Conservation (phyloP, 441 rosid genomes). For the Lepidium campestre region DNA sequence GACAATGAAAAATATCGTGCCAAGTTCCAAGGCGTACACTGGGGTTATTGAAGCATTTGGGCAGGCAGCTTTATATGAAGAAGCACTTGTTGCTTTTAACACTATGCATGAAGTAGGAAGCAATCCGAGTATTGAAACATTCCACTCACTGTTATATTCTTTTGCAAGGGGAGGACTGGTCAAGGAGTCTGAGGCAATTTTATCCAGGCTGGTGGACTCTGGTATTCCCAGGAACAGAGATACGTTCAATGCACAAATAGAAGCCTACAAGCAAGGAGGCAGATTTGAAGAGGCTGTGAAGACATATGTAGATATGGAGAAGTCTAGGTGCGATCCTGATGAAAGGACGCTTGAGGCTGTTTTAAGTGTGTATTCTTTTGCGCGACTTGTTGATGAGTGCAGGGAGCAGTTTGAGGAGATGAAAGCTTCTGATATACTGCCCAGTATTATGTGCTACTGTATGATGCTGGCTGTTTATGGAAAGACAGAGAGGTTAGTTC, state of each 20-base stretch:
- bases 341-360: conserved; percentile 92
- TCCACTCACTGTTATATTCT: conserved; percentile 64
- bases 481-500: conserved; percentile 65
- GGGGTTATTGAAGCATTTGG: conserved; percentile 92
- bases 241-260: conserved; percentile 82
- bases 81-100: conserved; percentile 80
- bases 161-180: conserved; percentile 87
- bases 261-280: conserved; percentile 88
- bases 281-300: conserved; percentile 89
- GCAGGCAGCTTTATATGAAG: conserved; percentile 84
- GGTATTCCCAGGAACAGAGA: conserved; percentile 58
- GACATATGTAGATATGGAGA: conserved; percentile 83
- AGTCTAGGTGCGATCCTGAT: conserved; percentile 73
- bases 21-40: conserved; percentile 77
- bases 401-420: conserved; percentile 92
- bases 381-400: conserved; percentile 88
- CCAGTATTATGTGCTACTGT: conserved; percentile 88
- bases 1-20: conserved; percentile 66
- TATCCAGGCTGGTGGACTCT: conserved; percentile 57
- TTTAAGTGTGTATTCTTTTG: conserved; percentile 73
- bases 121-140: conserved; percentile 73
- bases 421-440: conserved; percentile 69
- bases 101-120: conserved; percentile 86
- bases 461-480: conserved; percentile 94
- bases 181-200: conserved; percentile 64